phyloP scores from a whole-genome alignment of 176 grass and related monocot species.

The Musa troglodytarum region DNA sequence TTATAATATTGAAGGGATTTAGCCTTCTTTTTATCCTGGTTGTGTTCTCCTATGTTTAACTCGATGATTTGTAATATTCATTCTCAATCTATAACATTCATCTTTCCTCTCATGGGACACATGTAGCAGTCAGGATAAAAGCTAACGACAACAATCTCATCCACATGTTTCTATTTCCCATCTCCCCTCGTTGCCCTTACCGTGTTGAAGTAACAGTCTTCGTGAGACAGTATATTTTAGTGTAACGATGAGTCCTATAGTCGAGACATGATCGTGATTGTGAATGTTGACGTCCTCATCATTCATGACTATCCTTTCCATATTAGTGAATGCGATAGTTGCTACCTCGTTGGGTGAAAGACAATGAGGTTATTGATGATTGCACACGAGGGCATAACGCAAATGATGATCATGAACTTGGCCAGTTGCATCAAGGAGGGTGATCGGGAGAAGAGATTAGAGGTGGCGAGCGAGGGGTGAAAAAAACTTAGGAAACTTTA shows the following conservation, averaged over 20 bases:
- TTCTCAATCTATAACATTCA: too few species aligned
- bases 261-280: background rate
- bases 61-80: background rate
- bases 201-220: background rate
- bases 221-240: background rate
- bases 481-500: background rate
- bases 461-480: background rate
- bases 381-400: background rate
- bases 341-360: background rate
- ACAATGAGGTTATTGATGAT: background rate
- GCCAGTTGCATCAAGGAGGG: too few species aligned
- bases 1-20: background rate
- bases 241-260: rapidly evolving
- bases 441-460: too few species aligned
- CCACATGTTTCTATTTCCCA: background rate
- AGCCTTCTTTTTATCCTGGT: background rate
- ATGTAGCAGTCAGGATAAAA: background rate
- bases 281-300: background rate
- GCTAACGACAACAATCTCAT: background rate
- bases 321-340: background rate
- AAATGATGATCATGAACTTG: background rate
- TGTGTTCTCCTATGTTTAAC: background rate
- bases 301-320: background rate
- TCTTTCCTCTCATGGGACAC: too few species aligned
- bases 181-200: background rate